phyloP scores from a whole-genome alignment of 768 basidiomycete genomes.

The Boletus sp. region DNA sequence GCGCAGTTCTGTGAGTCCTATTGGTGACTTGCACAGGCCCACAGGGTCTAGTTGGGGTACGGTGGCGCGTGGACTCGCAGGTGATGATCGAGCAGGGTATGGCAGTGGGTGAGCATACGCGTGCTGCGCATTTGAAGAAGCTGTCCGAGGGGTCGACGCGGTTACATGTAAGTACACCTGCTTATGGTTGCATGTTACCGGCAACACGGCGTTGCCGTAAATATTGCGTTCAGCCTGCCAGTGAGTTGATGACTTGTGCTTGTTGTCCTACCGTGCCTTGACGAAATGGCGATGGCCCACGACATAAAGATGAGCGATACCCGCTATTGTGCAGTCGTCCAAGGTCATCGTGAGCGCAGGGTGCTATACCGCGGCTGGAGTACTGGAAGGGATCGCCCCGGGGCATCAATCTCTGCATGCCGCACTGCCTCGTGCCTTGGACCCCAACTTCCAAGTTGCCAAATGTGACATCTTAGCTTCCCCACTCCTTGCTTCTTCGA shows the following conservation, averaged over 20 bases:
- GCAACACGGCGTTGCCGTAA: slow-evolving; percentile 52
- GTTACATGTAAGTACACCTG: no score
- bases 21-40: slow-evolving; percentile 67
- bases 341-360: slow-evolving; percentile 89
- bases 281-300: neutral
- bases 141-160: slow-evolving; percentile 56
- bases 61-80: slow-evolving; percentile 55
- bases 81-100: slow-evolving; percentile 72
- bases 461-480: neutral
- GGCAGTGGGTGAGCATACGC: slow-evolving; percentile 54
- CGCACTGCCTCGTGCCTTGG: neutral
- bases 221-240: slow-evolving; percentile 52
- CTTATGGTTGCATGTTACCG: slow-evolving; percentile 71
- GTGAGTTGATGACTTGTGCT: no score
- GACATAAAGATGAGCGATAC: slow-evolving; percentile 67
- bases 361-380: slow-evolving; percentile 68
- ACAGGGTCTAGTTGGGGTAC: slow-evolving; percentile 80
- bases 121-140: slow-evolving; percentile 74
- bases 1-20: slow-evolving; percentile 88
- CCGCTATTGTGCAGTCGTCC: slow-evolving; percentile 78
- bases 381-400: slow-evolving; percentile 57
- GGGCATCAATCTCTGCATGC: slow-evolving; percentile 3
- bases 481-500: slow-evolving; percentile 12
- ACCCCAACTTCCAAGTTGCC: neutral
- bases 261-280: neutral